These are phyloP conservation scores for Fusarium aywerte DNA, from an alignment of 2,329 filamentous ascomycete genomes.

Conservation along the genomic window DNA sequence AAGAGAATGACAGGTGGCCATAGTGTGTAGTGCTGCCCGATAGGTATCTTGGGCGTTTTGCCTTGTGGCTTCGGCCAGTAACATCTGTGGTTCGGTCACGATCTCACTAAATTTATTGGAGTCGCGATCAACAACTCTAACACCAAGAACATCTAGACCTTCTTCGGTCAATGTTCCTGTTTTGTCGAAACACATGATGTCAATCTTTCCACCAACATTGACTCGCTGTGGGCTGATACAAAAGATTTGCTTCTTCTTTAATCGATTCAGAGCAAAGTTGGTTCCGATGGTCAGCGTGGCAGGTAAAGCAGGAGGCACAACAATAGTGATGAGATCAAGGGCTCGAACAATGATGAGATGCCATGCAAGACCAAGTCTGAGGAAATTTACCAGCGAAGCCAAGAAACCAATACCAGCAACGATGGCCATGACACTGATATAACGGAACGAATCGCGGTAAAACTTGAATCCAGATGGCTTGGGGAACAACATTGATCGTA, in stretches of 20 bases:
- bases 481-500: slow-evolving; percentile 97
- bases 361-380: slow-evolving; percentile 84
- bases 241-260: slow-evolving; percentile 92
- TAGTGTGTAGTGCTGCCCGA: slow-evolving; percentile 82
- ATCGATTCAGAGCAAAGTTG: slow-evolving; percentile 87
- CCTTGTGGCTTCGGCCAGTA: slow-evolving; percentile 60
- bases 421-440: slow-evolving; percentile 94
- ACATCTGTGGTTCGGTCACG: slow-evolving; percentile 70
- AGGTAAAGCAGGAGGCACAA: slow-evolving; percentile 92
- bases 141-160: slow-evolving; percentile 90
- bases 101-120: slow-evolving; percentile 77
- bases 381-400: slow-evolving; percentile 92
- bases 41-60: slow-evolving; percentile 50
- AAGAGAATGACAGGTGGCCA: slow-evolving; percentile 97
- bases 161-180: slow-evolving; percentile 98
- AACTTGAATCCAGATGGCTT: slow-evolving; percentile 99
- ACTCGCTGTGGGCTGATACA: slow-evolving; percentile 98
- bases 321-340: slow-evolving; percentile 95
- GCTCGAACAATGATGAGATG: slow-evolving; percentile 92
- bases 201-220: slow-evolving; percentile 94
- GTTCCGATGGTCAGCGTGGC: slow-evolving; percentile 96
- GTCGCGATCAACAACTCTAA: slow-evolving; percentile 77
- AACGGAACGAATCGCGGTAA: slow-evolving; percentile 96
- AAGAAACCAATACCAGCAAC: slow-evolving; percentile 89
- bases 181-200: slow-evolving; percentile 98